Evolutionary conservation across 2,329 filamentous ascomycete species (phyloP).

Genomic region (Monosporascus sp.): DNA sequence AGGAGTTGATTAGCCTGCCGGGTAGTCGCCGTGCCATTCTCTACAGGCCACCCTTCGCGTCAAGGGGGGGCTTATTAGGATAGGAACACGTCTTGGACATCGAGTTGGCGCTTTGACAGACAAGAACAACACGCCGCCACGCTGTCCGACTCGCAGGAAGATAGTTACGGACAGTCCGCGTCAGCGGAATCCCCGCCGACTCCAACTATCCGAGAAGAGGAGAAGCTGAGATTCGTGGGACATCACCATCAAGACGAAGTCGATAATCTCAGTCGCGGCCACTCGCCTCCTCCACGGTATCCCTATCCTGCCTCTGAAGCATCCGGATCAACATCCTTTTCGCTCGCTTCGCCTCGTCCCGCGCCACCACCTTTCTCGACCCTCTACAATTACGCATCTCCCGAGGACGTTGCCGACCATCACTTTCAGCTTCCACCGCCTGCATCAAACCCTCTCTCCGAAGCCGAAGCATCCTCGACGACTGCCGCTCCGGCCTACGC

Average conservation of each 20-base stretch:
- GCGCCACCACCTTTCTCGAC: slow-evolving; percentile 57
- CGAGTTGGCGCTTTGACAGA: too few relatives aligned
- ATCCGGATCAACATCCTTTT: slow-evolving; percentile 38
- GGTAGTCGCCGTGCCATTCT: too few relatives aligned
- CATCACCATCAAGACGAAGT: slow-evolving; percentile 26
- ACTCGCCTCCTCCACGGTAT: slow-evolving; percentile 55
- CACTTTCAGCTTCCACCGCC: slow-evolving; percentile 21
- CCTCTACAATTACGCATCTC: slow-evolving; percentile 40
- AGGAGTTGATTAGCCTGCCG: too few relatives aligned
- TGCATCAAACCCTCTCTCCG: slow-evolving; percentile 17
- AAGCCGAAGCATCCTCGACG: slow-evolving; percentile 29
- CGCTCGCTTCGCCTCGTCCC: slow-evolving; percentile 26
- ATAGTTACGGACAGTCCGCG: slow-evolving; percentile 38
- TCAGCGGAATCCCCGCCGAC: slow-evolving; percentile 32
- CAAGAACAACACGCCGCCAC: slow-evolving; percentile 30
- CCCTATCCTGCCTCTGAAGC: slow-evolving; percentile 54
- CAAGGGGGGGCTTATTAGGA: too few relatives aligned
- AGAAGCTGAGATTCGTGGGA: slow-evolving; percentile 24
- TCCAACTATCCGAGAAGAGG: slow-evolving; percentile 12
- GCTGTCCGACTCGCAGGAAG: slow-evolving; percentile 42
- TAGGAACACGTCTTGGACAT: too few relatives aligned
- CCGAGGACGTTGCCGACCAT: slow-evolving; percentile 23
- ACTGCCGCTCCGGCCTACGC: slow-evolving; percentile 53
- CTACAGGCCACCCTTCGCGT: too few relatives aligned
- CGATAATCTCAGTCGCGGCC: slow-evolving; percentile 30